Evolutionary conservation across 805 yeast species (phyloP).

Genomic region (Candida nitratophila): DNA sequence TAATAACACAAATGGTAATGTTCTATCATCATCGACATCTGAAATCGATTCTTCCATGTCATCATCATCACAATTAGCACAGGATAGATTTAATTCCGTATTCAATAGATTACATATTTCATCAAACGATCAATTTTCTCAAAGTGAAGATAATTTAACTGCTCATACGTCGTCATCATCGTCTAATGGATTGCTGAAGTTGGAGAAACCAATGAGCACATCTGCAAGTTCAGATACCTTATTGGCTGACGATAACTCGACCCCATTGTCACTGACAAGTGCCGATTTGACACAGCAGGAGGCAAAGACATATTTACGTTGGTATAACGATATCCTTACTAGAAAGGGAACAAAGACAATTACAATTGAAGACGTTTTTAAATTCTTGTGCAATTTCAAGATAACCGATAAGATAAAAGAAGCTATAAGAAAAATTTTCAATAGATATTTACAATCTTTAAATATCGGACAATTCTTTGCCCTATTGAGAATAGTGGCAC

Average conservation of each 20-base stretch:
- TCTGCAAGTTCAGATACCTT: constrained; percentile 21
- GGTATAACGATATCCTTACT: constrained; percentile 83
- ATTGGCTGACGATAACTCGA: constrained; percentile 30
- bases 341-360: constrained; percentile 63
- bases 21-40: neutral
- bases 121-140: constrained; percentile 9
- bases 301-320: constrained; percentile 76
- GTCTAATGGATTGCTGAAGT: too few species aligned
- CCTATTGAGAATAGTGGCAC: constrained; percentile 70
- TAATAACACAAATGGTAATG: neutral
- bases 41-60: neutral
- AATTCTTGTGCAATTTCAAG: constrained; percentile 72
- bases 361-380: constrained; percentile 68
- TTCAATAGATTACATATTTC: constrained; percentile 14
- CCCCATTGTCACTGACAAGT: constrained; percentile 59
- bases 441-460: constrained; percentile 43
- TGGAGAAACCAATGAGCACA: neutral
- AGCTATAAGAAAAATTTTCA: constrained; percentile 42
- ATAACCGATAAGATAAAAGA: constrained; percentile 44
- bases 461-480: constrained; percentile 92
- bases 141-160: constrained; percentile 12
- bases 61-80: constrained; percentile 1
- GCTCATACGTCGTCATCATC: neutral
- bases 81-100: constrained; percentile 15
- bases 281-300: constrained; percentile 72